phyloP scores from a whole-genome alignment of 2,329 filamentous ascomycete species.

The Aspergillus ochraceoroseus region DNA sequence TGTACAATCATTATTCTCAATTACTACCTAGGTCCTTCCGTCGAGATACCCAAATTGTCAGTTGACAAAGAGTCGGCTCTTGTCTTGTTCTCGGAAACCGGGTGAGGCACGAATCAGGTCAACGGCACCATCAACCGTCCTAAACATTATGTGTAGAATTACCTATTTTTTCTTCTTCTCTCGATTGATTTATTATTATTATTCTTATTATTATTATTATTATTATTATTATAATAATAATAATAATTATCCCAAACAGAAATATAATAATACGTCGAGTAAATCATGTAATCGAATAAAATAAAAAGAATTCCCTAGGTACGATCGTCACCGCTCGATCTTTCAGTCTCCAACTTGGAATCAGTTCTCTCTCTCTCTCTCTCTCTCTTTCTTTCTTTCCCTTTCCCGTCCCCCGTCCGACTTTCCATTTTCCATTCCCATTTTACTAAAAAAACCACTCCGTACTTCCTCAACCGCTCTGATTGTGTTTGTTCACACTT shows the following conservation, averaged over 20 bases:
- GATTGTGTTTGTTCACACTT: slow-evolving; percentile 10
- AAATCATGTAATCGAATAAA: neutral
- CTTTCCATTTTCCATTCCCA: slow-evolving; percentile 6
- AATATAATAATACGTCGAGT: slow-evolving; percentile 5
- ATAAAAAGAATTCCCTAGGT: slow-evolving; percentile 17
- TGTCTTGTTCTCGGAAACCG: slow-evolving; percentile 18
- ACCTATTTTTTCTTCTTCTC: no score
- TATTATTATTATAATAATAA: slow-evolving; percentile 4
- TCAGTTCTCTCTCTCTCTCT: slow-evolving; percentile 17
- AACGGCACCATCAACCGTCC: slow-evolving; percentile 19
- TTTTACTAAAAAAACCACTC: no score
- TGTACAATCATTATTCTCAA: no score
- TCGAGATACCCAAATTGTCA: neutral
- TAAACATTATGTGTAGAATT: slow-evolving; percentile 20
- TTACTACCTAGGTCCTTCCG: no score
- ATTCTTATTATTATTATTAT: slow-evolving; percentile 8
- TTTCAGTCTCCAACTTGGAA: slow-evolving; percentile 18
- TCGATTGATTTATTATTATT: neutral
- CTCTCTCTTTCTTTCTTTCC: slow-evolving; percentile 14
- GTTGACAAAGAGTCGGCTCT: slow-evolving; percentile 7
- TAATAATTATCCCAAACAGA: slow-evolving; percentile 2
- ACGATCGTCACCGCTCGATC: slow-evolving; percentile 24
- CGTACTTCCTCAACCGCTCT: no score
- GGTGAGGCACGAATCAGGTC: slow-evolving; percentile 23
- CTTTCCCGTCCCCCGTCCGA: slow-evolving; percentile 9